Conservation (phyloP, 768 basidiomycete genomes). For the Mycena chlorophos region DNA sequence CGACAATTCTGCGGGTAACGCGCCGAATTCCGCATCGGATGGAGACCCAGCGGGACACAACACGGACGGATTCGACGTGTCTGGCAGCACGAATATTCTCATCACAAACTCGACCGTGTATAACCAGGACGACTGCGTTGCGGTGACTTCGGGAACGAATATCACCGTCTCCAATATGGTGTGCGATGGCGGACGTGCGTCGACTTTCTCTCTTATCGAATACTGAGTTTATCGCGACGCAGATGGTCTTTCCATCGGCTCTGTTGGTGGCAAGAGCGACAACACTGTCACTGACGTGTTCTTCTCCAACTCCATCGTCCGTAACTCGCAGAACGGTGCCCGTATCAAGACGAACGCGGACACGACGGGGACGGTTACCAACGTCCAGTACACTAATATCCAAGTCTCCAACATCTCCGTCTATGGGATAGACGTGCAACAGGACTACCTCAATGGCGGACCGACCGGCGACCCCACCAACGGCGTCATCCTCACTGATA, state of each 20-base stretch:
- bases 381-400: conserved; percentile 14
- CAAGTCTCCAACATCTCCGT: conserved; percentile 13
- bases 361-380: conserved; percentile 12
- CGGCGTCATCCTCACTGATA: conserved; percentile 11
- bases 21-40: conserved; percentile 12
- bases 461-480: conserved; percentile 17
- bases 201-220: background rate
- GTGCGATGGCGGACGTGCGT: conserved; percentile 9
- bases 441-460: conserved; percentile 15
- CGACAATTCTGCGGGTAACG: conserved; percentile 18
- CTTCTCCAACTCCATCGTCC: conserved; percentile 11
- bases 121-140: conserved; percentile 19
- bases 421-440: conserved; percentile 16
- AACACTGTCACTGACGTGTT: conserved; percentile 10
- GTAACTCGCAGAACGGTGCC: conserved; percentile 10
- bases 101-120: conserved; percentile 8
- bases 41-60: conserved; percentile 14
- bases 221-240: background rate
- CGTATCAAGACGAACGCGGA: conserved; percentile 16
- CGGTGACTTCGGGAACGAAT: conserved; percentile 11
- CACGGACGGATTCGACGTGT: conserved; percentile 15
- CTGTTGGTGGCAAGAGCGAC: conserved; percentile 14
- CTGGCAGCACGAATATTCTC: conserved; percentile 10
- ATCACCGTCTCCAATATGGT: conserved; percentile 12
- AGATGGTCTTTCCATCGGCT: conserved; percentile 15